Base-by-base conservation (phyloP, 2,329 filamentous ascomycete species). In the Ceratocystis smalleyi region DNA sequence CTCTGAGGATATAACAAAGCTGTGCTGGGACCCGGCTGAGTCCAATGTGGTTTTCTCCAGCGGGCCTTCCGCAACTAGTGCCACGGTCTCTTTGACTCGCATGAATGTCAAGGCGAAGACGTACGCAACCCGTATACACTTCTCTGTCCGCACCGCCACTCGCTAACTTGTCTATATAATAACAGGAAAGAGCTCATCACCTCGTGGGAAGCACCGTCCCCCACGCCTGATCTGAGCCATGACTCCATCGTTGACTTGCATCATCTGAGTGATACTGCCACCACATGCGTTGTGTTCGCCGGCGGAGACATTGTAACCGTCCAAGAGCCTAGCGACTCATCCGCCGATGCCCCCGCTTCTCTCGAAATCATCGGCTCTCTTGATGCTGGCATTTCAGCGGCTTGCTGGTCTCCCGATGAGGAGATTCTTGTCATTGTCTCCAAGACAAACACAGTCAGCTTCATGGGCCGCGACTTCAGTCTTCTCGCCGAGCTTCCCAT, bases 301-400 rank as follows among this genome's bases (percentile, higher is more conserved):
- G 91, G 91, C 60, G 94, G 94, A 67, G 92, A 99, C 75, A 92
- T 99, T 68, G 77, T 96, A 67, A 80, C 91, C 62, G 87, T 96
- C 32, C 83, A 87, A 68, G 90, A 96, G 72, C 63, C 66, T 1
- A 81, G 86, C 2, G 60, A 62, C 27, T 61, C 51, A 27, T 49
- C 59, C 27, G 45, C 27, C 10, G 75, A 78, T 27, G 32, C 40
- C 43, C 69, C 71, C 43, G 69, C 69, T 30, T 85, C 88, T 69
- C 91, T 99, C 69, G 94, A 97, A 74, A 97, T 99, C 69, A 84
- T 97, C 68, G 94, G 94, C 55, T 95, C 91, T 43, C 89, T 99
- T 45, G 91, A 96, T 75, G 88, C 87, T 66, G 94, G 92, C 27
- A 96, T 99, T 69, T 83, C 85, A 27, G 90, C 91, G 17, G 92